Base-by-base conservation (phyloP, 768 basidiomycete genomes). In the Suillus tomentosus region DNA sequence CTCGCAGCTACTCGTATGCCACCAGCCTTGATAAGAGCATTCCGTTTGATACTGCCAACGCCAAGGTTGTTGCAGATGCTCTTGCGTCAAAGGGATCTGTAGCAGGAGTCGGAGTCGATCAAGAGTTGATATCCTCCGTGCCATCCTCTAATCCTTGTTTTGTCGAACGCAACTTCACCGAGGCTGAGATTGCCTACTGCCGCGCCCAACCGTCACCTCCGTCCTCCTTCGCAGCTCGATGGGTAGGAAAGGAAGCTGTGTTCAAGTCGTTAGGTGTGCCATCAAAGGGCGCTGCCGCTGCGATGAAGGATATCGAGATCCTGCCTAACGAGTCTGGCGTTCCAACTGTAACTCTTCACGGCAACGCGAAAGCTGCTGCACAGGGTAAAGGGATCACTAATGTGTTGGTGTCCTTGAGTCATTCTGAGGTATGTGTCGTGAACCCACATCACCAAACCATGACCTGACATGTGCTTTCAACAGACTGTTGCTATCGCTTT, bases 261-360 rank as follows among this genome's bases (percentile, higher is more conserved):
- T 98, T 99, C 88, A 99, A 99, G 80, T 92, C 95, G 5, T 84
- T 99, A 1, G 92, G 94, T 24, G 90, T 95, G 51, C 79, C 88
- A 22, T 95, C 93, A 4, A 91, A 94, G 77, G 97, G 97, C 45
- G 96, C 96, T 13, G 92, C 86, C 7, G 96, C 97, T 19, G 82
- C 90, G n/a, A 90, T 99, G 90, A 92, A 92, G 78, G 96, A 99
- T 68, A 99, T 99, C 65, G 97, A 99, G 77, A 95, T 99, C 70
- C 81, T 96, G 64, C 88, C 91, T 54, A 85, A 89, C 71, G 80
- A 81, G 50, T 81, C 83, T n/a, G 96, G 96, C 31, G 91, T 82
- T 24, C 96, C 96, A 2, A 83, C 81, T 11, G 92, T 96, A 45
- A 79, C 70, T 61, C 83, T 96, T 24, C 87, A 91, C 69, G 93